Evolutionary conservation across 306 rosid genomes (phyloP).

Genomic region (Gastrolobium bilobum): DNA sequence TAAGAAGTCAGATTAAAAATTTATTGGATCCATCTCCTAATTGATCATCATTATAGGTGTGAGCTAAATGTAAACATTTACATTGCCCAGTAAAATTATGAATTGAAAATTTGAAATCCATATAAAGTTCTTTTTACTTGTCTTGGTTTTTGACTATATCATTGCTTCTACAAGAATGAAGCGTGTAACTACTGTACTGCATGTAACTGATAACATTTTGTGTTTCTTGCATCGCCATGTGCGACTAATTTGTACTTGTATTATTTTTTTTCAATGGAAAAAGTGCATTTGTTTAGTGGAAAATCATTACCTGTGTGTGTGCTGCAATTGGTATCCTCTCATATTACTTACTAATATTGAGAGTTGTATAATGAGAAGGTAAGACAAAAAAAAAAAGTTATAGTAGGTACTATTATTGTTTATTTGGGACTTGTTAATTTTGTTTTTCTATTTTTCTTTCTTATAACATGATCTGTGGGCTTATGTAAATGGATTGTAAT

Average conservation of each 20-base stretch:
- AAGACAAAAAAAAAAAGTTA: too few species aligned
- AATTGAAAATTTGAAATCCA: conserved; percentile 10
- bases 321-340: not conserved
- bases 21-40: conserved; percentile 62
- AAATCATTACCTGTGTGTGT: not conserved
- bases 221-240: conserved; percentile 40
- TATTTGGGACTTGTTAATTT: too few species aligned
- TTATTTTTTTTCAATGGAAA: not conserved
- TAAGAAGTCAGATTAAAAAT: conserved; percentile 66
- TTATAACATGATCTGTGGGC: too few species aligned
- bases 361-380: too few species aligned
- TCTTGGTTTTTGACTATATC: conserved; percentile 7
- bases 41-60: conserved; percentile 49
- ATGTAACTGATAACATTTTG: conserved; percentile 20
- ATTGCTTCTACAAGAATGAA: conserved; percentile 36
- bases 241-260: conserved; percentile 15
- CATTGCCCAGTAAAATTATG: not conserved
- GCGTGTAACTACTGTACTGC: conserved; percentile 16
- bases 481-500: not conserved
- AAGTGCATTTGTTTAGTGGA: conserved; percentile 17
- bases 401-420: too few species aligned
- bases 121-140: conserved; percentile 16
- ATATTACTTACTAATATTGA: not conserved
- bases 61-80: conserved; percentile 19
- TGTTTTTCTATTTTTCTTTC: too few species aligned